These are phyloP conservation scores for Colletotrichum cuscutae DNA, from an alignment of 2,329 filamentous ascomycete genomes.

Conservation along the genomic window DNA sequence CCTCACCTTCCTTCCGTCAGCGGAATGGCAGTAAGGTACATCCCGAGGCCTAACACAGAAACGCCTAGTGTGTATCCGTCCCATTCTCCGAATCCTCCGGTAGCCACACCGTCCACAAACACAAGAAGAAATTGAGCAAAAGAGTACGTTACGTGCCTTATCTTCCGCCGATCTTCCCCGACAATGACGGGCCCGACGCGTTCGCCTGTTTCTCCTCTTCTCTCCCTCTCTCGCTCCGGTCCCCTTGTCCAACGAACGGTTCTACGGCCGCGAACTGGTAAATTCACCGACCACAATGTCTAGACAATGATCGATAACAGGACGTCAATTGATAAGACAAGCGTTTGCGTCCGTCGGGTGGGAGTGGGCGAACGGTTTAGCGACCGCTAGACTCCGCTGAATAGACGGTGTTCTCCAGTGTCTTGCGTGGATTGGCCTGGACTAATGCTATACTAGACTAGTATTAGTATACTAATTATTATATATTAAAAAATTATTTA, in stretches of 20 bases:
- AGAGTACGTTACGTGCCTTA: neutral
- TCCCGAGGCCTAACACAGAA: no score
- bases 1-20: no score
- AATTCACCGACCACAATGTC: neutral
- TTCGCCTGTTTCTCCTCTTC: neutral
- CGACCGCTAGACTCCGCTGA: slow-evolving; percentile 27
- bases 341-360: neutral
- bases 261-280: neutral
- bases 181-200: neutral
- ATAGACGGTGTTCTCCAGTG: slow-evolving; percentile 11
- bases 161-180: slow-evolving; percentile 23
- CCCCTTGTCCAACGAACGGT: neutral
- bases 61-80: no score
- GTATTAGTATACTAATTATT: no score
- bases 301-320: neutral
- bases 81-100: no score
- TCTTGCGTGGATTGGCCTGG: neutral
- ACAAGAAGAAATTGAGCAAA: neutral
- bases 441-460: no score
- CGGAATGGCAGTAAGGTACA: no score
- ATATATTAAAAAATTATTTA: no score
- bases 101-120: no score
- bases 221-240: neutral
- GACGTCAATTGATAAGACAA: neutral
- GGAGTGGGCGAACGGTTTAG: neutral